Evolutionary conservation across 805 yeast genomes (phyloP).

Genomic region (Alloascoidea hylecoeti): DNA sequence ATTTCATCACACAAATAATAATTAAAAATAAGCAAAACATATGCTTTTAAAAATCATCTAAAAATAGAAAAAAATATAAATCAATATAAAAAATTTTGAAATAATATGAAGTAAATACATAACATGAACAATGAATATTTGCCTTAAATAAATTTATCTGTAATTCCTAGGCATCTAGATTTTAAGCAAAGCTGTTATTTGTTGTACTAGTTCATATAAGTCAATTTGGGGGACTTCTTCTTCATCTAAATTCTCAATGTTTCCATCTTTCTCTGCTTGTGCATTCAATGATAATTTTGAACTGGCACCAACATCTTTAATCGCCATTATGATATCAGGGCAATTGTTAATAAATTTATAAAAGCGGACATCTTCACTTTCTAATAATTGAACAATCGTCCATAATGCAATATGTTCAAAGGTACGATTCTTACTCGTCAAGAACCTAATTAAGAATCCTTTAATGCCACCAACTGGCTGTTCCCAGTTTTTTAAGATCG

Average conservation of each 20-base stretch:
- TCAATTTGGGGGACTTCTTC: constrained; percentile 1
- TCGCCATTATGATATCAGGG: constrained; percentile 17
- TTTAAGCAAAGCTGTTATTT: not conserved
- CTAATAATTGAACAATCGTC: constrained; percentile 89
- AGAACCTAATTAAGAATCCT: constrained; percentile 69
- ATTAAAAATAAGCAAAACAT: not conserved
- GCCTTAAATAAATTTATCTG: not conserved
- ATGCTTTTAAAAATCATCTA: not conserved
- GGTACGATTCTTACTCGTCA: constrained; percentile 76
- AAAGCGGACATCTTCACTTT: constrained; percentile 61
- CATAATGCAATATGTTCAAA: constrained; percentile 97
- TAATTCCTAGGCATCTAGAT: not conserved
- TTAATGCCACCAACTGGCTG: constrained; percentile 74
- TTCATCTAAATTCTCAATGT: not conserved
- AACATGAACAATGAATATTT: not conserved
- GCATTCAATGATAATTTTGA: not conserved
- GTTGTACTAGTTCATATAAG: constrained; percentile 1
- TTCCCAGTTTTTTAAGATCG: constrained; percentile 67
- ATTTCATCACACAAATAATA: not conserved
- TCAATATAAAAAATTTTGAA: not conserved
- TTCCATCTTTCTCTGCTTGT: constrained; percentile 1
- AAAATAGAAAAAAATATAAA: not conserved
- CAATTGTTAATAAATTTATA: constrained; percentile 15
- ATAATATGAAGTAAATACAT: not conserved
- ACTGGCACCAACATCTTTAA: constrained; percentile 9